Conservation (phyloP, 2,329 filamentous ascomycete species). For the Tolypocladium ovalisporum region DNA sequence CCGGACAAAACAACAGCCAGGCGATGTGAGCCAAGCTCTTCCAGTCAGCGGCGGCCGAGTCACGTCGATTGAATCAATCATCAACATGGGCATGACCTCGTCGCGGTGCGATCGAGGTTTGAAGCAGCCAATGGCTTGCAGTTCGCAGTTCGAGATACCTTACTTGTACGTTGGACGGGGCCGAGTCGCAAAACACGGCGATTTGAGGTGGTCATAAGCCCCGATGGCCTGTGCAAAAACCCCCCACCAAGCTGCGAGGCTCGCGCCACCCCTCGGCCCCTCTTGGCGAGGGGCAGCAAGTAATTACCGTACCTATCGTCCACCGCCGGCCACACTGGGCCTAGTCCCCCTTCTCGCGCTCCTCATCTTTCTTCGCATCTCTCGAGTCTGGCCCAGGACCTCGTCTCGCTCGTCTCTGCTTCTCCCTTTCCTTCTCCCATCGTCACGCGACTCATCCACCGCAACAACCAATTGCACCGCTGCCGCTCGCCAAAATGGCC, state of each 20-base stretch:
- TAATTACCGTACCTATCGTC: neutral
- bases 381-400: neutral
- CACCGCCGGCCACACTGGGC: neutral
- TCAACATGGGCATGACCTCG: neutral
- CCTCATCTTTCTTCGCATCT: neutral
- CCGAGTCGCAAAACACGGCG: too few species aligned
- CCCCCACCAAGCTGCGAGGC: neutral
- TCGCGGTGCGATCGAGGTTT: neutral
- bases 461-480: neutral
- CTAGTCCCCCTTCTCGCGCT: neutral
- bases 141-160: too few species aligned
- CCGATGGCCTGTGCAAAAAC: too few species aligned
- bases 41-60: neutral
- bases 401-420: neutral
- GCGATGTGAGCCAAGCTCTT: neutral
- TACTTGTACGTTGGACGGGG: too few species aligned
- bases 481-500: slow-evolving; percentile 34
- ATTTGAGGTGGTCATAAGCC: too few species aligned
- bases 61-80: neutral
- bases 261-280: neutral
- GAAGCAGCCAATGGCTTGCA: neutral
- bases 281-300: neutral
- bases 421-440: neutral
- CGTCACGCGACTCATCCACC: neutral
- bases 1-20: neutral